phyloP scores from a whole-genome alignment of 345 rosid genomes.

The Pelargonium nanum region DNA sequence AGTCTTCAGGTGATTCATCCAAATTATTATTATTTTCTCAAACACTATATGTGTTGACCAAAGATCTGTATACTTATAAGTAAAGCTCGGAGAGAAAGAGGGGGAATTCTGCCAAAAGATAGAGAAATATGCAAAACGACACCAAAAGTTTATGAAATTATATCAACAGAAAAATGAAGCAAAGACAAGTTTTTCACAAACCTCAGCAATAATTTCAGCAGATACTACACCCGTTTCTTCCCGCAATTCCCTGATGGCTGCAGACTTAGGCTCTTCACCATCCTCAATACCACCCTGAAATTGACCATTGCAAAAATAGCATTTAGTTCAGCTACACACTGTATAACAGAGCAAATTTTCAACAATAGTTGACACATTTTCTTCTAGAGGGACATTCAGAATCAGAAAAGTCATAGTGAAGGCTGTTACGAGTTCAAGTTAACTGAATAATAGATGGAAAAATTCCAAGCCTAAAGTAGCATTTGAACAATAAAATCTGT shows the following conservation, averaged over 20 bases:
- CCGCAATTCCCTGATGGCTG: conserved; percentile 72
- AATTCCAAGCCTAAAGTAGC: no score
- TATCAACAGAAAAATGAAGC: not conserved
- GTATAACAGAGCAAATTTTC: not conserved
- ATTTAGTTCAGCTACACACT: not conserved
- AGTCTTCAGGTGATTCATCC: no score
- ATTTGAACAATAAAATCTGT: no score
- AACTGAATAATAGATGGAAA: no score
- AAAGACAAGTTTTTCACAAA: conserved; percentile 10
- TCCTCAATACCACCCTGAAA: conserved; percentile 90
- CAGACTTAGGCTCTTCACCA: conserved; percentile 80
- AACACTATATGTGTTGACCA: not conserved
- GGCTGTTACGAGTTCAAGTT: not conserved
- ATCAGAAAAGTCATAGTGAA: not conserved
- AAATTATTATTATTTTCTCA: no score
- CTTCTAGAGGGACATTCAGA: not conserved
- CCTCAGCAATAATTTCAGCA: conserved; percentile 82
- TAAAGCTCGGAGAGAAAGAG: not conserved
- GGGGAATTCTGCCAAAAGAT: not conserved
- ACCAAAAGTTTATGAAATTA: not conserved
- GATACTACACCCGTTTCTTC: conserved; percentile 93
- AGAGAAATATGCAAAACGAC: not conserved
- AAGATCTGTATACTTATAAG: not conserved
- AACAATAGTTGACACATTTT: not conserved
- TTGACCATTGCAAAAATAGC: conserved; percentile 6